Evolutionary conservation across 805 yeast genomes (phyloP), one percentile per base, ranked within the genome.

Genomic region (Wickerhamomyces bisporus): DNA sequence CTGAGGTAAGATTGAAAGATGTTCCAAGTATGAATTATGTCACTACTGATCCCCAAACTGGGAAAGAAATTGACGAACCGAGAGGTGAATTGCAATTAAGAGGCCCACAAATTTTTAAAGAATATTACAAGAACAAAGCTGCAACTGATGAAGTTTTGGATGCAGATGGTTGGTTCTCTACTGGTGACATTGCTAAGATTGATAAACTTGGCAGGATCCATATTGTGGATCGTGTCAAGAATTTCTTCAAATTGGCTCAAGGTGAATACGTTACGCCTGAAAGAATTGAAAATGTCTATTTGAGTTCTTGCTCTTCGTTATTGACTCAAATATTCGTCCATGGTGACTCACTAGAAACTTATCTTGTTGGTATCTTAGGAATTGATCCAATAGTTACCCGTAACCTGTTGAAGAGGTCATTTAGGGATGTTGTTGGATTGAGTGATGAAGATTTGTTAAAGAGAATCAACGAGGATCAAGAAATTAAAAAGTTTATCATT

Each of bases 221-320:
- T 45, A 76, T 79, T 39, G 66, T 74, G 48, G 80, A 75, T 50
- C 62, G 80, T 39, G 75, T 73, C 26, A 75, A 75, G 63, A 74
- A 74, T 50, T 73, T 74, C 59, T 74, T 73, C 64, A 75, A 75
- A 62, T 59, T 71, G 32, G 62, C 73, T 2, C 76, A 70, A 51
- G 76, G 75, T 31, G 76, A 70, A 58, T 79, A 78, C 53, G 70
- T 79, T 30, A 73, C 82, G 4, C 85, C 85, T n/a, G 86, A 79
- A 52, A 73, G 69, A 55, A 71, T 79, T 44, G 86, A 79, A 50
- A 76, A 75, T 51, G 60, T 60, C 15, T 77, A 79, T 52, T 57
- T 75, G 27, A 59, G 77, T 2, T 51, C 58, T 10, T 54, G 57
- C 11, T 61, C 65, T 44, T 62, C 75, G 4, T 43, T 60, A 28